A percentile compares a stretch with the other conserved stretches of the same genome.
Conservation (phyloP, 108 stramenopile genomes). For the Fragilaria radians region DNA sequence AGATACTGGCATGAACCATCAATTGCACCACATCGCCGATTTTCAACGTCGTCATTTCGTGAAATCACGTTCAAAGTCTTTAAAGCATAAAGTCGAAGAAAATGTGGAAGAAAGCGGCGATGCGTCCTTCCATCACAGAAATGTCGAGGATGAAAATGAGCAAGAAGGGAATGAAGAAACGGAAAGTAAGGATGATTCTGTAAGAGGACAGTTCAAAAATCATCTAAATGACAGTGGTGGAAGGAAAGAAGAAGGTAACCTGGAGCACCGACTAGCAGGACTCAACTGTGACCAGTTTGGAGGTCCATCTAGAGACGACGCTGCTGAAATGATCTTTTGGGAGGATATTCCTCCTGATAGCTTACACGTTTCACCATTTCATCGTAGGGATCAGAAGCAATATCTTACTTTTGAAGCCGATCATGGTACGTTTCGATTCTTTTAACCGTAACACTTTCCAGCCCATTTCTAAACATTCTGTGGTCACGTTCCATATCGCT, state of each 20-base stretch:
- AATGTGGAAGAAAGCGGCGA: background rate
- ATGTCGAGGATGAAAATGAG: background rate
- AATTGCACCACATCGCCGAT: background rate
- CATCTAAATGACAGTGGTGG: no score
- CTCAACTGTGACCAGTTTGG: constrained; percentile 64
- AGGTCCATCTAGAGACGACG: constrained; percentile 54
- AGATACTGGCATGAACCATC: background rate
- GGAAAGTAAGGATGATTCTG: background rate
- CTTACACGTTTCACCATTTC: constrained; percentile 52
- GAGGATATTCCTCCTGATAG: constrained; percentile 66
- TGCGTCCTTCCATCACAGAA: background rate
- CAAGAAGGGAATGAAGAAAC: background rate
- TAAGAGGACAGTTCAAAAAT: no score
- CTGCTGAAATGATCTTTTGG: constrained; percentile 87
- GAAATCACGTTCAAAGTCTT: background rate
- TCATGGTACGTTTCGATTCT: constrained; percentile 13
- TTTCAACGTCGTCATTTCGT: background rate
- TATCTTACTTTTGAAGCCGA: constrained; percentile 94
- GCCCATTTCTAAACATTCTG: no score
- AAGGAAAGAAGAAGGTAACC: background rate
- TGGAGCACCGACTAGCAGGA: constrained; percentile 46
- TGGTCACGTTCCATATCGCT: no score
- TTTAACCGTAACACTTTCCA: no score
- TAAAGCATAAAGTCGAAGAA: background rate
- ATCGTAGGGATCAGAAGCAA: constrained; percentile 26